Evolutionary conservation across 164 flowering plant species (phyloP).

Genomic region (Nymphaea thermarum): DNA sequence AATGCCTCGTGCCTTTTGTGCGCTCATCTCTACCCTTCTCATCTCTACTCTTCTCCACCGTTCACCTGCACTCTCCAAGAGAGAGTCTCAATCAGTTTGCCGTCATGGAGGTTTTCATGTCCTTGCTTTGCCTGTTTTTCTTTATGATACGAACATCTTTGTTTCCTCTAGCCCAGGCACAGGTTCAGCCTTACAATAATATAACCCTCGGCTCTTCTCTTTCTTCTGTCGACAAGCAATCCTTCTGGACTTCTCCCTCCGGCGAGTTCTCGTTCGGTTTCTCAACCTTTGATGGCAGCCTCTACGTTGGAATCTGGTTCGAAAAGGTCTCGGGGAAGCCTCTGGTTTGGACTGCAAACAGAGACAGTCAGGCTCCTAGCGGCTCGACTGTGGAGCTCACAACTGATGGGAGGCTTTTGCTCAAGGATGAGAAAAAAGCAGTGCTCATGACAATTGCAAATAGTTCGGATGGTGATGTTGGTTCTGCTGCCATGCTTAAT

Average conservation of each 20-base stretch:
- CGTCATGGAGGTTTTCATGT: too few relatives aligned
- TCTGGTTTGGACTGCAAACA: constrained; percentile 19
- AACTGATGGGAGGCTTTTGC: constrained; percentile 1
- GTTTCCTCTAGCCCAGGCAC: too few relatives aligned
- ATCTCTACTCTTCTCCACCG: too few relatives aligned
- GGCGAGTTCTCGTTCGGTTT: constrained; percentile 26
- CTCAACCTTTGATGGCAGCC: constrained; percentile 4
- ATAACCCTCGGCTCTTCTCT: constrained; percentile 10
- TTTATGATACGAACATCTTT: too few relatives aligned
- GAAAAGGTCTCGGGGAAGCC: constrained; percentile 19
- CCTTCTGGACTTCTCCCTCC: constrained; percentile 20
- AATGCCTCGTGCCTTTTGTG: too few relatives aligned
- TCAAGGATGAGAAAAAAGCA: background rate
- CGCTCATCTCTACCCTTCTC: too few relatives aligned
- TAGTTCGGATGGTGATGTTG: background rate
- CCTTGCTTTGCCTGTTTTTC: too few relatives aligned
- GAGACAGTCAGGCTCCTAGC: constrained; percentile 4
- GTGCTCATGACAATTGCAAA: background rate
- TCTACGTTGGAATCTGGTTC: constrained; percentile 24
- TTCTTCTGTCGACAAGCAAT: constrained; percentile 1
- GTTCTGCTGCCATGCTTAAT: constrained; percentile 7
- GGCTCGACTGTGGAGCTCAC: constrained; percentile 14
- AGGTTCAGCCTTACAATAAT: constrained; percentile 2
- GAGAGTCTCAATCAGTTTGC: too few relatives aligned
- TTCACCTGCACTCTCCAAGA: too few relatives aligned